These are phyloP conservation scores for Daldinia concentrica DNA, from an alignment of 495 filamentous ascomycete species.

Conservation along the genomic window DNA sequence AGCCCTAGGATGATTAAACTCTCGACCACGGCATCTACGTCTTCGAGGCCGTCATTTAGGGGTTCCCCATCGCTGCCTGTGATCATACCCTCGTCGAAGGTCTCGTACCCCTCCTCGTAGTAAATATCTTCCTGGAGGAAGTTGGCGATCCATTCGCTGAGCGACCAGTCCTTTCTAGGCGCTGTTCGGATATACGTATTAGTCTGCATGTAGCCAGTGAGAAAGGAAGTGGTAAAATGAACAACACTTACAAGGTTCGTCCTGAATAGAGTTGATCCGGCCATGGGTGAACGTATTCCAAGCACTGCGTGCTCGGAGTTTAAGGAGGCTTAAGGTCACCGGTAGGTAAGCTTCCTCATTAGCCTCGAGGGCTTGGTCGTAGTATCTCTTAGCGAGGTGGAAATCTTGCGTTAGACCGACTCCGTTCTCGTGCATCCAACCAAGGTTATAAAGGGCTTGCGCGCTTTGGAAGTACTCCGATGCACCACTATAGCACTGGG, in stretches of 20 bases:
- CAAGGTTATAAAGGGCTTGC: slow-evolving; percentile 95
- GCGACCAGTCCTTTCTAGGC: slow-evolving; percentile 73
- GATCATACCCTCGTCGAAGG: slow-evolving; percentile 63
- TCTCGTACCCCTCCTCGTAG: slow-evolving; percentile 67
- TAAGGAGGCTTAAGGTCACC: slow-evolving; percentile 86
- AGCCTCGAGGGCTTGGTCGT: slow-evolving; percentile 89
- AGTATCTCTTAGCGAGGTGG: slow-evolving; percentile 95
- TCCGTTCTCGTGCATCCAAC: slow-evolving; percentile 99
- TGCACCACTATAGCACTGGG: slow-evolving; percentile 89
- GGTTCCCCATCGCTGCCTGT: slow-evolving; percentile 54
- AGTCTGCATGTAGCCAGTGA: slow-evolving; percentile 5
- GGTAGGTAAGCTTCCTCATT: slow-evolving; percentile 96
- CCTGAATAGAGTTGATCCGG: slow-evolving; percentile 86
- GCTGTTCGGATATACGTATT: slow-evolving; percentile 53
- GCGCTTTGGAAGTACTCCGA: slow-evolving; percentile 91
- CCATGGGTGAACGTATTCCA: slow-evolving; percentile 96
- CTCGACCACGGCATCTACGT: slow-evolving; percentile 80
- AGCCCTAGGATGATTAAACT: slow-evolving; percentile 83
- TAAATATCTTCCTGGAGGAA: slow-evolving; percentile 82
- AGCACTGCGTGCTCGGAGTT: slow-evolving; percentile 81
- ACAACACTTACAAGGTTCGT: slow-evolving; percentile 78
- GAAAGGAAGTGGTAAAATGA: not conserved
- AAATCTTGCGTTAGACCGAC: slow-evolving; percentile 94
- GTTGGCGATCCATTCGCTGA: slow-evolving; percentile 83
- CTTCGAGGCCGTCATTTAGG: slow-evolving; percentile 61